Percentiles rank a stretch among this genome's conserved stretches.
Conservation (phyloP, 139 green algal species). For the Prasinococcaceae sp. region DNA sequence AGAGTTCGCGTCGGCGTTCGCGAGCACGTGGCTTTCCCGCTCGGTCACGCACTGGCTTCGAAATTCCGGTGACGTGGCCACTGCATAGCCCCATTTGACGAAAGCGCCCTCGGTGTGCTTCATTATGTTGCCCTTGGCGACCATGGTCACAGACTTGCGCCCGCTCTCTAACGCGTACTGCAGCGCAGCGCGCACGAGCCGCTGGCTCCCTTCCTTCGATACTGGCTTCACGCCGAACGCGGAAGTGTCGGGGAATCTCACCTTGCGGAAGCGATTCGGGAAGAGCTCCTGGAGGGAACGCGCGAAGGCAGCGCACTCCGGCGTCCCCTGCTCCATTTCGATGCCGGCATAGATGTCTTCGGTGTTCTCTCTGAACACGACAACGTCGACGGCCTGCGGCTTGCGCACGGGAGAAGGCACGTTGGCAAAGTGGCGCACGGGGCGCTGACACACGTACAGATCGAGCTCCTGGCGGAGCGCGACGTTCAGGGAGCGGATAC, state of each 20-base stretch:
- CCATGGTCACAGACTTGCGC: constrained; percentile 12
- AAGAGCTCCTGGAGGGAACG: constrained; percentile 5
- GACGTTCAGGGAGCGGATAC: constrained; percentile 21
- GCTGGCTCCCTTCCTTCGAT: constrained; percentile 12
- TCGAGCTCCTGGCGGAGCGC: constrained; percentile 17
- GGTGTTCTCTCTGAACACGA: constrained; percentile 21
- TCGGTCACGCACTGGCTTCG: constrained; percentile 10
- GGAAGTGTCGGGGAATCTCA: constrained; percentile 12
- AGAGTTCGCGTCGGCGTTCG: constrained; percentile 1
- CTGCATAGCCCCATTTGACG: constrained; percentile 10
- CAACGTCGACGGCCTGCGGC: constrained; percentile 14
- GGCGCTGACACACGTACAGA: constrained; percentile 16
- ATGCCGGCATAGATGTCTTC: constrained; percentile 22
- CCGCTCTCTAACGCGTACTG: constrained; percentile 9
- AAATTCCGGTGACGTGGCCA: constrained; percentile 4
- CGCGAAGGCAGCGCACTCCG: background rate
- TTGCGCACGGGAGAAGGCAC: constrained; percentile 18
- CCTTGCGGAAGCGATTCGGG: constrained; percentile 20
- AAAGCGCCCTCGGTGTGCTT: constrained; percentile 15
- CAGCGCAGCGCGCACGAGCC: constrained; percentile 9
- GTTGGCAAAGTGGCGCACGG: constrained; percentile 10
- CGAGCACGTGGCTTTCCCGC: constrained; percentile 10
- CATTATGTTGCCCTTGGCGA: constrained; percentile 21
- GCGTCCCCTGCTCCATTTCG: constrained; percentile 14
- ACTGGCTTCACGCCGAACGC: constrained; percentile 20